phyloP scores from a whole-genome alignment of 202 grass and related monocot genomes.

The Thinopyrum obtusiflorum region DNA sequence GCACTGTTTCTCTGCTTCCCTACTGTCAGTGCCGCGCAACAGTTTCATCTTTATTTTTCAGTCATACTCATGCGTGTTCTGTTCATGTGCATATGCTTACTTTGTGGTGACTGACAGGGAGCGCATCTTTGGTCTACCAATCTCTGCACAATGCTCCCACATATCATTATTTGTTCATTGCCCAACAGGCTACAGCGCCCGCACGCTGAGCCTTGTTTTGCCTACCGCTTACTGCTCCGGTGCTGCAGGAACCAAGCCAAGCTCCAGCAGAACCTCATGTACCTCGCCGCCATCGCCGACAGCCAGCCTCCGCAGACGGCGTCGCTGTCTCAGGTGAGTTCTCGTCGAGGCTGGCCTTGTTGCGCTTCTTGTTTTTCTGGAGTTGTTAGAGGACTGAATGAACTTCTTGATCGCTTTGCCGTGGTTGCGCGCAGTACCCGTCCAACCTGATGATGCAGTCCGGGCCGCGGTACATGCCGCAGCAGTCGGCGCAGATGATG shows the following conservation, averaged over 20 bases:
- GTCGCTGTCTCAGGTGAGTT: conserved; percentile 62
- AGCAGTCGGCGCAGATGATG: conserved; percentile 71
- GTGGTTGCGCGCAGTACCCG: conserved; percentile 59
- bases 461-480: conserved; percentile 68
- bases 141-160: not conserved
- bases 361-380: not conserved
- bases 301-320: conserved; percentile 88
- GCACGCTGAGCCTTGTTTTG: not conserved
- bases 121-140: not conserved
- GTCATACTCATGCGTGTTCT: conserved; percentile 31
- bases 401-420: not conserved
- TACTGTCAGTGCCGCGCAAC: conserved; percentile 21
- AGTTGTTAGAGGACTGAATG: not conserved
- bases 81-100: conserved; percentile 16
- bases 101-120: not conserved
- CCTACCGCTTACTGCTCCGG: conserved; percentile 8
- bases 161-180: not conserved
- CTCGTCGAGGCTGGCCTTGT: not conserved
- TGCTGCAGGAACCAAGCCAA: conserved; percentile 90
- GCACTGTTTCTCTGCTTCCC: conserved; percentile 26
- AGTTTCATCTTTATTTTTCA: conserved; percentile 12
- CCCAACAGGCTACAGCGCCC: not conserved
- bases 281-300: conserved; percentile 95
- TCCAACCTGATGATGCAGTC: conserved; percentile 90
- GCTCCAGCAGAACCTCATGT: conserved; percentile 99